phyloP scores from a whole-genome alignment of 106 monocot species.

The Phalaenopsis aphrodite region DNA sequence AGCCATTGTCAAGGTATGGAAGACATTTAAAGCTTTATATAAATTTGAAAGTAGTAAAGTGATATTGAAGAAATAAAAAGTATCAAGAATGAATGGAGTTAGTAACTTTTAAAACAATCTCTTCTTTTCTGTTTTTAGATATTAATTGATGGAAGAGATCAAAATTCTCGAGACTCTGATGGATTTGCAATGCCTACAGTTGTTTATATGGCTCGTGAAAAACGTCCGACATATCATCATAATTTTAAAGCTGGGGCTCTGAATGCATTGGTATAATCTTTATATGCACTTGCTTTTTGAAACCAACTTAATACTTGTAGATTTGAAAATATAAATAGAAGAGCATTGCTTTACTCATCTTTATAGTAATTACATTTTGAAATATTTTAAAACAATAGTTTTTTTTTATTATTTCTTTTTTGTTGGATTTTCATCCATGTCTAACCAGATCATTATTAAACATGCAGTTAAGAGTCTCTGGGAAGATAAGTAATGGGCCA shows the following conservation, averaged over 20 bases:
- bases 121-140: slow-evolving; percentile 25
- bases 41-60: not conserved
- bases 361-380: no score
- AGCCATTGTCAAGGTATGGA: slow-evolving; percentile 35
- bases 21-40: not conserved
- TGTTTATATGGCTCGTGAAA: slow-evolving; percentile 82
- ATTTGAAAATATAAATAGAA: not conserved
- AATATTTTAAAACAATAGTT: not conserved
- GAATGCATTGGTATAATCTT: slow-evolving; percentile 45
- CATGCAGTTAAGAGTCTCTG: slow-evolving; percentile 58
- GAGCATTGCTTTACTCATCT: not conserved
- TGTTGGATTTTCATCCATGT: not conserved
- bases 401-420: not conserved
- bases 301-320: not conserved
- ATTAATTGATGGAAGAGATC: slow-evolving; percentile 55
- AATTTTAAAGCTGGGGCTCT: slow-evolving; percentile 83
- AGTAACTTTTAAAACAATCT: no score
- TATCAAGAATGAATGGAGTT: no score
- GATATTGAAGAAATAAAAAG: no score
- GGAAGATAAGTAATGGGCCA: slow-evolving; percentile 60
- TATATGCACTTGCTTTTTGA: not conserved
- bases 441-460: not conserved
- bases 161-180: slow-evolving; percentile 23
- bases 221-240: slow-evolving; percentile 43
- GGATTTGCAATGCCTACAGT: slow-evolving; percentile 43